These are phyloP conservation scores for Diaporthe vaccinii DNA, from an alignment of 2,329 filamentous ascomycete genomes.

Conservation along the genomic window DNA sequence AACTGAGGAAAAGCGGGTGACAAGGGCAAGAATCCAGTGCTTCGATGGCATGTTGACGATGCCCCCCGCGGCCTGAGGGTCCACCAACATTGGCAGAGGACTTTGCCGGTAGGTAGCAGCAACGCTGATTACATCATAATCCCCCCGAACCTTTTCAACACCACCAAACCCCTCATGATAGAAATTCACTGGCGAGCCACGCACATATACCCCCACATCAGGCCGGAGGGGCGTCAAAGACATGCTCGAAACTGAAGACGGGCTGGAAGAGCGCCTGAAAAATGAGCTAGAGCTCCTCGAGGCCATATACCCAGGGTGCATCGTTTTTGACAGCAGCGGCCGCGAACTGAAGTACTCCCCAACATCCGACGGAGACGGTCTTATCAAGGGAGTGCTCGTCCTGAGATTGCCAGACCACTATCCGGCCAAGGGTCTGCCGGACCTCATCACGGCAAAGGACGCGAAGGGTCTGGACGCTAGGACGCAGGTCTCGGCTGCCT, in stretches of 20 bases:
- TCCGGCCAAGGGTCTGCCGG: not conserved
- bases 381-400: not conserved
- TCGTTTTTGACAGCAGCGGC: slow-evolving; percentile 7
- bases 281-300: slow-evolving; percentile 11
- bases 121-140: slow-evolving; percentile 2
- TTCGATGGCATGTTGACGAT: not conserved
- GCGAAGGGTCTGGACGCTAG: not conserved
- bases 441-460: slow-evolving; percentile 16
- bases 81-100: not conserved
- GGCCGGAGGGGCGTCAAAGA: not conserved
- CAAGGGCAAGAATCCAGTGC: not conserved
- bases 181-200: not conserved
- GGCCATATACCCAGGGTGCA: slow-evolving; percentile 10
- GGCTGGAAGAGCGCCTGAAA: not conserved
- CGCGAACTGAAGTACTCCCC: slow-evolving; percentile 8
- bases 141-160: not conserved
- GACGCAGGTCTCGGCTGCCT: not conserved
- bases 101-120: not conserved
- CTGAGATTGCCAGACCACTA: slow-evolving; percentile 15
- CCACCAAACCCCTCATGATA: not conserved
- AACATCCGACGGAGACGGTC: not conserved
- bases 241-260: not conserved
- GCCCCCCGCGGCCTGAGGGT: not conserved
- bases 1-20: not conserved
- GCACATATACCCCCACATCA: not conserved